Evolutionary conservation across 2,329 filamentous ascomycete species (phyloP).

Genomic region (Lachnellula willkommii): DNA sequence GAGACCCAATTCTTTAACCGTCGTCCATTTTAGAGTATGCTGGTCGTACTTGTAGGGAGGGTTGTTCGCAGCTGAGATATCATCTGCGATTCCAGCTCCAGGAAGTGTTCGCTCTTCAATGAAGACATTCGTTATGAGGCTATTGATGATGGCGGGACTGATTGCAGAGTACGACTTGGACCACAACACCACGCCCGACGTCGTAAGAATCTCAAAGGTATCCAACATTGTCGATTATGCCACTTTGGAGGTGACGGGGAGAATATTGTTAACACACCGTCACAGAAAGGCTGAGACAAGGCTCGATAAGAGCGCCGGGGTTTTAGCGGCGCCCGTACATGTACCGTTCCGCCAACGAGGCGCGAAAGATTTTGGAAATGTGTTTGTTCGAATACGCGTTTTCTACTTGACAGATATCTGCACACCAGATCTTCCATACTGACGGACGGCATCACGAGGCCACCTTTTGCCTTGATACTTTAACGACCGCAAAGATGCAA

Average conservation of each 20-base stretch:
- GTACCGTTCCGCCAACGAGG: not conserved
- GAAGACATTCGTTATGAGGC: slow-evolving; percentile 92
- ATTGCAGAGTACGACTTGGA: slow-evolving; percentile 79
- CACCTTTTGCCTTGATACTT: not conserved
- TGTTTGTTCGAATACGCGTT: slow-evolving; percentile 14
- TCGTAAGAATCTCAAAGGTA: slow-evolving; percentile 93
- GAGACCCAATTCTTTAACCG: slow-evolving; percentile 84
- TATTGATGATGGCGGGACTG: slow-evolving; percentile 81
- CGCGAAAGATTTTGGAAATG: slow-evolving; percentile 8
- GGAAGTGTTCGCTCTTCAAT: slow-evolving; percentile 81
- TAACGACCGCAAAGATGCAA: slow-evolving; percentile 58
- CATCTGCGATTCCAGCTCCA: slow-evolving; percentile 52
- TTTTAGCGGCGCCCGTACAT: not conserved
- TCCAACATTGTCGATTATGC: slow-evolving; percentile 65
- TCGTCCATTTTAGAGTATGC: slow-evolving; percentile 91
- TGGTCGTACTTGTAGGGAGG: slow-evolving; percentile 83
- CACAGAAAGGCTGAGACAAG: not conserved
- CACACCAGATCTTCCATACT: not conserved
- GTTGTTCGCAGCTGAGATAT: slow-evolving; percentile 57
- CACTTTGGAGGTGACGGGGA: too few species aligned
- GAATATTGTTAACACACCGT: too few species aligned
- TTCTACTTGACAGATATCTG: not conserved
- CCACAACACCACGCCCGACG: slow-evolving; percentile 95
- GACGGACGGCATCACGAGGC: not conserved
- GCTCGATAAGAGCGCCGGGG: not conserved